A percentile compares a stretch with the other conserved stretches of the same genome.
Evolutionary conservation across 2,329 filamentous ascomycete genomes (phyloP).

Genomic region (Monosporascus sp.): DNA sequence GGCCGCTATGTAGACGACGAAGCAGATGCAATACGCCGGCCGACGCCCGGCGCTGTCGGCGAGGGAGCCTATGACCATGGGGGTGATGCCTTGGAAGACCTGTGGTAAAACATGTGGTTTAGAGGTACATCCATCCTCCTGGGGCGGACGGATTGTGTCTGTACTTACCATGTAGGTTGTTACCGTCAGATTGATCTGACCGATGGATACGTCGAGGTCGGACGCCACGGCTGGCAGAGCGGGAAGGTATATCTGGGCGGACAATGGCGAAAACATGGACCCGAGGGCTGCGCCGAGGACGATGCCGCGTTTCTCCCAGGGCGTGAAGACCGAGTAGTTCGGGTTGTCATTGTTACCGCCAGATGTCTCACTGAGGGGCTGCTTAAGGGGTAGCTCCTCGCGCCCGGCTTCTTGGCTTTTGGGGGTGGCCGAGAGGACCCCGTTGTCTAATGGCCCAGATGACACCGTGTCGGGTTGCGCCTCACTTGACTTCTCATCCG

Average conservation of each 20-base stretch:
- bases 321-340: slow-evolving; percentile 20
- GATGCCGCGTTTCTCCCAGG: slow-evolving; percentile 24
- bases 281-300: slow-evolving; percentile 23
- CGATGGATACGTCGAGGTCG: slow-evolving; percentile 32
- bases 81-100: slow-evolving; percentile 50
- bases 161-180: slow-evolving; percentile 29
- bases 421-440: not conserved
- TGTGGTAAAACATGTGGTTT: slow-evolving; percentile 25
- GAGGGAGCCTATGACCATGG: slow-evolving; percentile 44
- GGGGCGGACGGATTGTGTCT: not conserved
- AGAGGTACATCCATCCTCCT: slow-evolving; percentile 9
- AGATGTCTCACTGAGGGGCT: not conserved
- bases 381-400: not conserved
- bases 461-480: too few relatives aligned
- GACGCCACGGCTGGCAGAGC: slow-evolving; percentile 35
- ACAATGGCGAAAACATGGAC: slow-evolving; percentile 29
- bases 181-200: slow-evolving; percentile 31
- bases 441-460: not conserved
- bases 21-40: slow-evolving; percentile 43
- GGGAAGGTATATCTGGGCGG: slow-evolving; percentile 40
- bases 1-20: slow-evolving; percentile 39
- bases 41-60: slow-evolving; percentile 43
- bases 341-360: not conserved
- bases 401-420: not conserved
- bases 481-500: not conserved